Evolutionary conservation across 345 rosid species (phyloP).

Genomic region (Angophora floribunda): DNA sequence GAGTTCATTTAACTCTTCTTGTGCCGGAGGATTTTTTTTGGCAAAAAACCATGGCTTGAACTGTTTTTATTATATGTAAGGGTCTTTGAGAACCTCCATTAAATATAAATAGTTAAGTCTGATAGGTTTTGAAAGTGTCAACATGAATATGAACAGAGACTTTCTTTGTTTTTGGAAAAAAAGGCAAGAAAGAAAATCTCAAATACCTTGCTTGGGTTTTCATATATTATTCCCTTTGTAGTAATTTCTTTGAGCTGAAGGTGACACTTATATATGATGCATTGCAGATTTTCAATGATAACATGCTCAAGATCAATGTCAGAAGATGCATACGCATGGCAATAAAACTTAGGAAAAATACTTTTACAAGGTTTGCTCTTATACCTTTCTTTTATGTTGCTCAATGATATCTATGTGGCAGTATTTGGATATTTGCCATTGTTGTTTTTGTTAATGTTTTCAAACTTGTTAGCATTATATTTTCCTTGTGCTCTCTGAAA

Average conservation of each 20-base stretch:
- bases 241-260: background rate
- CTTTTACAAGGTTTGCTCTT: slow-evolving; percentile 53
- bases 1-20: background rate
- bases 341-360: slow-evolving; percentile 81
- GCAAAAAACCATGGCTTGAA: background rate
- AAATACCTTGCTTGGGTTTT: background rate
- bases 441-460: background rate
- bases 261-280: background rate
- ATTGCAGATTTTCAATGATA: slow-evolving; percentile 85
- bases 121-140: background rate
- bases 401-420: background rate
- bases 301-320: slow-evolving; percentile 55
- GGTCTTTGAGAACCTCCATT: background rate
- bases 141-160: background rate
- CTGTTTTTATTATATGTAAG: background rate
- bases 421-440: background rate
- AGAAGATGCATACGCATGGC: slow-evolving; percentile 64
- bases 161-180: background rate
- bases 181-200: background rate
- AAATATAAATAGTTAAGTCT: background rate
- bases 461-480: background rate
- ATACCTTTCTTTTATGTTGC: background rate
- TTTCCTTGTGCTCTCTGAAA: background rate
- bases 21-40: background rate
- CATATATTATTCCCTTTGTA: background rate